Evolutionary conservation across 2,329 filamentous ascomycete species (phyloP), one percentile per base, ranked within the genome.

Genomic region (Ascochyta koolunga): DNA sequence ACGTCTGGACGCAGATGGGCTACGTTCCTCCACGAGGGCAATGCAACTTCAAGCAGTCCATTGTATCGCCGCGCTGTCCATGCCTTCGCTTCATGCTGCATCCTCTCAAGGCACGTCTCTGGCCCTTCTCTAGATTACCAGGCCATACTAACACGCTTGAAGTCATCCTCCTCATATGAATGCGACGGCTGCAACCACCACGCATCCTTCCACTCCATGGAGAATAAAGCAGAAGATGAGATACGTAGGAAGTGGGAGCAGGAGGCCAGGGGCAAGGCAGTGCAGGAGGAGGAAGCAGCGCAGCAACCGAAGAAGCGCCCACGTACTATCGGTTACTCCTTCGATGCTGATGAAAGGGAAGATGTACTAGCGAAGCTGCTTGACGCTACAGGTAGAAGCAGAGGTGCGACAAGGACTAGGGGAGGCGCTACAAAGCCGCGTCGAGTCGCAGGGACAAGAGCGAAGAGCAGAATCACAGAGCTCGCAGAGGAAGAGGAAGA

Each of bases 1-100:
- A 77, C 58, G 78, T 83, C 43, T 83, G 80, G 80, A 68, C 73
- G 16, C 76, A 78, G 19, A 82, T 82, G 80, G 73, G 76, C 63
- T 82, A 83, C 58, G 69, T 72, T 10, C 77, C 80, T 24, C 81
- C 81, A 5, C 78, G 78, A 33, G 81, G 81, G 24, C 74, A 73
- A 46, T 83, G 81, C 68, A 80, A 81, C 45, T 76, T 76, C 72
- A 82, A 81, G 58, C 68, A 72, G 2, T 77, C 76, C 21, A 64
- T 82, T 15, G 66, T 83, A 27, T 76, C 74, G 2, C 65, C 77
- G 2, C 77, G 70, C 44, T 84, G 82, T 59, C 74, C 82, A 4
- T 84, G 82, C 64, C 68, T 82, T 36, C 76, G 82, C 16, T 84
- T 83, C 72, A 84, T 84, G 82, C 68, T 83, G 6, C 82, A 84